A percentile compares a stretch with the other conserved stretches of the same genome.
These are phyloP conservation scores for Fusarium sambucinum DNA, from an alignment of 2,329 filamentous ascomycete genomes.

Conservation along the genomic window DNA sequence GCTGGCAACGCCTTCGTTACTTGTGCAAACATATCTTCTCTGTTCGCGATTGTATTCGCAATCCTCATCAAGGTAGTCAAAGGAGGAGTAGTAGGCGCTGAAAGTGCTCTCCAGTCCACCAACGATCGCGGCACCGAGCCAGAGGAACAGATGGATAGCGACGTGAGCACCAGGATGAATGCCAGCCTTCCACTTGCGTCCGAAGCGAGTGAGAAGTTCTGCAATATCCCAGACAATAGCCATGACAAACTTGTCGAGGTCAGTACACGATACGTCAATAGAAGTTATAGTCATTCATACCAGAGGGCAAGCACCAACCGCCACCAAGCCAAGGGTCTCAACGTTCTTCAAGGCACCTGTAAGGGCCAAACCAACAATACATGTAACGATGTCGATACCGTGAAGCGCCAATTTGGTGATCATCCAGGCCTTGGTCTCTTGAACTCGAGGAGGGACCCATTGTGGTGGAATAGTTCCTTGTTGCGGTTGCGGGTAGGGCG, in stretches of 20 bases:
- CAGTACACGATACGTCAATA: background rate
- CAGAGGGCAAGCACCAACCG: slow-evolving; percentile 34
- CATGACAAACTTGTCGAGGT: slow-evolving; percentile 49
- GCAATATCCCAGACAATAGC: slow-evolving; percentile 55
- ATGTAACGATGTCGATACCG: slow-evolving; percentile 42
- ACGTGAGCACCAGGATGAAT: slow-evolving; percentile 61
- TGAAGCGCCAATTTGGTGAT: slow-evolving; percentile 51
- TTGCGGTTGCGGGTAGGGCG: slow-evolving; percentile 41
- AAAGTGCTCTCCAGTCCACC: slow-evolving; percentile 44
- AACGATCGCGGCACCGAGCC: slow-evolving; percentile 51
- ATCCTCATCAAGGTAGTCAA: slow-evolving; percentile 25
- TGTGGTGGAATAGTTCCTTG: slow-evolving; percentile 27
- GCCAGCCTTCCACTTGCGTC: slow-evolving; percentile 51
- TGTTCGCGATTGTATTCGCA: slow-evolving; percentile 27
- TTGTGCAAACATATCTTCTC: slow-evolving; percentile 12
- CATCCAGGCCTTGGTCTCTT: slow-evolving; percentile 44
- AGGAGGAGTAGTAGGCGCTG: slow-evolving; percentile 20
- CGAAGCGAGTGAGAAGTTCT: slow-evolving; percentile 55
- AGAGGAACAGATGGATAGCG: slow-evolving; percentile 57
- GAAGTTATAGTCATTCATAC: slow-evolving; percentile 28
- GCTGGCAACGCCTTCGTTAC: slow-evolving; percentile 9
- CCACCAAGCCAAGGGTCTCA: slow-evolving; percentile 18
- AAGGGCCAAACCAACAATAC: slow-evolving; percentile 48
- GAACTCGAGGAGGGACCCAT: slow-evolving; percentile 29
- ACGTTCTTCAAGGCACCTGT: slow-evolving; percentile 41